Percentiles rank a stretch among this genome's conserved stretches.
These are phyloP conservation scores for Cladosporium velox DNA, from an alignment of 2,329 filamentous ascomycete genomes.

Conservation along the genomic window DNA sequence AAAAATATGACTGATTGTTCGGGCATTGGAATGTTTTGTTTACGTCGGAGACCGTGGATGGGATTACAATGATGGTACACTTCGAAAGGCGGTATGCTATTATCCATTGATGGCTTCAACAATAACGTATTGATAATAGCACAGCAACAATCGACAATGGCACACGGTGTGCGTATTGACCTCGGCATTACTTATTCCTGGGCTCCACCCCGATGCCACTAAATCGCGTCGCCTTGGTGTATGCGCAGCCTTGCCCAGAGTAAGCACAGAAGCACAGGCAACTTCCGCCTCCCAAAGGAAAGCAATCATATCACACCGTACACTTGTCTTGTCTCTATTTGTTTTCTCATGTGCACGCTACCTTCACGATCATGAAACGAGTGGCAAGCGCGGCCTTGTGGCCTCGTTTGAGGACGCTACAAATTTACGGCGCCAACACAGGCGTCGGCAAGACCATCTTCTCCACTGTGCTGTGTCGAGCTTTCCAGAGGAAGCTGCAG, in stretches of 20 bases:
- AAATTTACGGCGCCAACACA: slow-evolving; percentile 82
- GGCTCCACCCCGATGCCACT: neutral
- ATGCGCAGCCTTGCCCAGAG: slow-evolving; percentile 3
- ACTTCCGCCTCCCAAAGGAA: neutral
- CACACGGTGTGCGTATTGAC: neutral
- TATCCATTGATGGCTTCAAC: neutral
- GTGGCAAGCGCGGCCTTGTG: slow-evolving; percentile 62
- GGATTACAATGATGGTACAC: no score
- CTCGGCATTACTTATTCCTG: slow-evolving; percentile 3
- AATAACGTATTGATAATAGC: neutral
- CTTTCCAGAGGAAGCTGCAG: slow-evolving; percentile 54
- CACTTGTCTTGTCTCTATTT: neutral
- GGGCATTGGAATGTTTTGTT: neutral
- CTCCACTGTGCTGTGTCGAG: slow-evolving; percentile 69
- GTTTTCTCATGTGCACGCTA: neutral
- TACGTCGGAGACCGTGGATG: no score
- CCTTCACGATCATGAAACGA: slow-evolving; percentile 43
- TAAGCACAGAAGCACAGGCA: slow-evolving; percentile 2
- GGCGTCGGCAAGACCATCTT: slow-evolving; percentile 84
- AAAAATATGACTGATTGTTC: neutral
- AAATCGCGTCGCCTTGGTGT: neutral
- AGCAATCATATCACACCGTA: neutral
- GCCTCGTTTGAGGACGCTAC: slow-evolving; percentile 68
- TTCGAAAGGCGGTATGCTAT: no score
- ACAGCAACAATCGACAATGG: neutral